These are phyloP conservation scores for Cystoderma amianthinum DNA, from an alignment of 768 basidiomycete genomes.

Conservation along the genomic window DNA sequence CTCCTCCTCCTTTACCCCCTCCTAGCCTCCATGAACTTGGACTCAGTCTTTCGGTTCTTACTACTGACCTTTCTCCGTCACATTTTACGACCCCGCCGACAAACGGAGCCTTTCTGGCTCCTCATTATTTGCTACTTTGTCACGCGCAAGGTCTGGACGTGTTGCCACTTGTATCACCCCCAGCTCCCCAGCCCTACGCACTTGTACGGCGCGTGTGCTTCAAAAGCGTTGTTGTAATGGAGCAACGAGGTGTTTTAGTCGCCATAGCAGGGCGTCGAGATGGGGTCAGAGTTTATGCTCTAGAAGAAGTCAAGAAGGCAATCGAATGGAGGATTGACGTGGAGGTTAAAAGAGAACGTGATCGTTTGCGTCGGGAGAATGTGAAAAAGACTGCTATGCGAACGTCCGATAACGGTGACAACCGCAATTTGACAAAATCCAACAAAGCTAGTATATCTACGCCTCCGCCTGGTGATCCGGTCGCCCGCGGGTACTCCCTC, in stretches of 20 bases:
- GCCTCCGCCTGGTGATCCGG: constrained; percentile 31
- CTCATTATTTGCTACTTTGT: constrained; percentile 78
- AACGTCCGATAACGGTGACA: constrained; percentile 22
- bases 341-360: constrained; percentile 69
- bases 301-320: constrained; percentile 80
- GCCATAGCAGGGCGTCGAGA: constrained; percentile 84
- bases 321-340: constrained; percentile 86
- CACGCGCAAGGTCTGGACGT: constrained; percentile 85
- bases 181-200: constrained; percentile 70
- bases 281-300: constrained; percentile 82
- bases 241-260: constrained; percentile 85
- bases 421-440: constrained; percentile 33
- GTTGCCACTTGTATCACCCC: constrained; percentile 71
- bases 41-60: constrained; percentile 60
- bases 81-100: constrained; percentile 74
- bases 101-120: constrained; percentile 73
- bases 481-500: constrained; percentile 19
- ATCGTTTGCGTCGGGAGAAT: constrained; percentile 62
- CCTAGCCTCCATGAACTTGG: constrained; percentile 75
- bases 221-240: constrained; percentile 88
- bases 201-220: constrained; percentile 77
- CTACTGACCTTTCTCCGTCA: constrained; percentile 62
- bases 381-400: constrained; percentile 43
- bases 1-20: constrained; percentile 65
- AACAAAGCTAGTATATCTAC: constrained; percentile 44